phyloP scores from a whole-genome alignment of 2,329 filamentous ascomycete genomes.

The Verticillium isaacii region DNA sequence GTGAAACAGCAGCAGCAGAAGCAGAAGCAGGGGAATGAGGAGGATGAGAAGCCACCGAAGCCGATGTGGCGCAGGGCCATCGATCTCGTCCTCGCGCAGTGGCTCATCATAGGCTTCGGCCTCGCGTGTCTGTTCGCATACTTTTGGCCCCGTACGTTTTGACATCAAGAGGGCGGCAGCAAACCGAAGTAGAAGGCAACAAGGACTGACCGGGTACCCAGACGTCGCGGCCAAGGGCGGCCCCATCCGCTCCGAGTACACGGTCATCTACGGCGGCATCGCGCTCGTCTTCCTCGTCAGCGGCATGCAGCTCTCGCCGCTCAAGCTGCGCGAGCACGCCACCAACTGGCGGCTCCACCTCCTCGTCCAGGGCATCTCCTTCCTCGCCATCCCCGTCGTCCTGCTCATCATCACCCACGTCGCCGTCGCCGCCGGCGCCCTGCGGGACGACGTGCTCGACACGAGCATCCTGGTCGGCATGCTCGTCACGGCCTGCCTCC shows the following conservation, averaged over 20 bases:
- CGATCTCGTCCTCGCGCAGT: constrained; percentile 49
- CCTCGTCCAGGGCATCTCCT: constrained; percentile 63
- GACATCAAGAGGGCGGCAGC: neutral
- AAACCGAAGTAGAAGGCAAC: neutral
- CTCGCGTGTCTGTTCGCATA: constrained; percentile 43
- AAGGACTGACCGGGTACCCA: constrained; percentile 12
- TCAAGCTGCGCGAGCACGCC: constrained; percentile 56
- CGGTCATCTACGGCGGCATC: constrained; percentile 64
- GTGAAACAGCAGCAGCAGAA: neutral
- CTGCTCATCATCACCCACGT: constrained; percentile 50
- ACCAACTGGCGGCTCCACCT: constrained; percentile 64
- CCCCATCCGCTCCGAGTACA: constrained; percentile 48
- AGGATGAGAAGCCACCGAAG: neutral
- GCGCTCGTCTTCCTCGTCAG: constrained; percentile 68
- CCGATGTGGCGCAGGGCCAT: constrained; percentile 1
- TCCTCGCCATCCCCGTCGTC: constrained; percentile 59
- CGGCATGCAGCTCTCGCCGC: constrained; percentile 61
- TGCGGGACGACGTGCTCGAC: constrained; percentile 54
- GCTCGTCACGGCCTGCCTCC: constrained; percentile 61
- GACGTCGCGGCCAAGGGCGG: constrained; percentile 44
- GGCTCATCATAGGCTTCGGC: constrained; percentile 60
- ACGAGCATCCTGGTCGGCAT: constrained; percentile 63
- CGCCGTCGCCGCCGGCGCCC: constrained; percentile 38
- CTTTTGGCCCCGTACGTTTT: constrained; percentile 34
- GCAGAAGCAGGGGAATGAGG: neutral